Evolutionary conservation across 192 early-diverging fungal genomes (phyloP).

Genomic region (Phycomyces nitens): DNA sequence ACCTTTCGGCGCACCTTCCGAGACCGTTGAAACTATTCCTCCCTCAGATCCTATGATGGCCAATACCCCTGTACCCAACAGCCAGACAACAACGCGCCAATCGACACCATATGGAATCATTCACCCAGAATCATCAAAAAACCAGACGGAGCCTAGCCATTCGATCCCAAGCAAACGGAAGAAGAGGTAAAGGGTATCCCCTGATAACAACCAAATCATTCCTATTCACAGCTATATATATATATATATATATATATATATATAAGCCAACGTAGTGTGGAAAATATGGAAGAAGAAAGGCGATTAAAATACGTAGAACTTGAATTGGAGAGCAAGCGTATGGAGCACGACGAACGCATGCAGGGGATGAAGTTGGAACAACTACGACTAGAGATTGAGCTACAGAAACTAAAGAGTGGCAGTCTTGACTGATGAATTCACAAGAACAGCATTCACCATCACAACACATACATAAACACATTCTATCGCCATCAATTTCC

Average conservation of each 20-base stretch:
- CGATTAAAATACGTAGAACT: conserved; percentile 5
- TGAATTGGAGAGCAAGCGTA: conserved; percentile 19
- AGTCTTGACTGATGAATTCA: not conserved
- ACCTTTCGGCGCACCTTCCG: too few species aligned
- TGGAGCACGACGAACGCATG: conserved; percentile 27
- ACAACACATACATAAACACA: too few species aligned
- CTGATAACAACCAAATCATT: too few species aligned
- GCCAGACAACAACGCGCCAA: not conserved
- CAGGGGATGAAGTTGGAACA: conserved; percentile 27
- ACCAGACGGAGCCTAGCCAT: too few species aligned
- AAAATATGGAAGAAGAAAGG: conserved; percentile 9
- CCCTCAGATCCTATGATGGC: too few species aligned
- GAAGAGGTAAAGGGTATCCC: not conserved
- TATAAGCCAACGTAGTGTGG: too few species aligned
- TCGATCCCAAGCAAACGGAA: not conserved
- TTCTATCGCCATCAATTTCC: too few species aligned
- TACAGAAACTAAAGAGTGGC: conserved; percentile 19
- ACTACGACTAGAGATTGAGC: conserved; percentile 22
- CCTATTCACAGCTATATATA: too few species aligned
- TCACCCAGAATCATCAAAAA: too few species aligned
- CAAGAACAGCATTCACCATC: not conserved
- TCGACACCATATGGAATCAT: not conserved
- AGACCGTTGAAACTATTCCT: too few species aligned
- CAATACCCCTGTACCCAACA: not conserved
- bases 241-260: too few species aligned